Conservation (phyloP, 2,329 filamentous ascomycete species). For the Nannizzia gypsea region DNA sequence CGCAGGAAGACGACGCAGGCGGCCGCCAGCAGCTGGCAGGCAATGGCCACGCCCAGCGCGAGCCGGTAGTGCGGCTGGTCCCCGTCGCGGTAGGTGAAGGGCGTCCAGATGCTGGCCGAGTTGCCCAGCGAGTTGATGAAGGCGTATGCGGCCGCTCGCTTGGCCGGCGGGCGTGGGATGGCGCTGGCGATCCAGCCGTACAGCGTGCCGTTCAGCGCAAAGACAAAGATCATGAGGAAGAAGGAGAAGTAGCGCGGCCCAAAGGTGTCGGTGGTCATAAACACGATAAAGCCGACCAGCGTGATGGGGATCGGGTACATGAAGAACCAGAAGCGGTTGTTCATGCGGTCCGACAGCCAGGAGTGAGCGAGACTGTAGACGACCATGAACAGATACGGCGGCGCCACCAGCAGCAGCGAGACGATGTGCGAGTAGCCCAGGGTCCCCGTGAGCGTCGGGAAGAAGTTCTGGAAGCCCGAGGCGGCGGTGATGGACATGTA, state of each 20-base stretch:
- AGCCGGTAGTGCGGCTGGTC: slow-evolving; percentile 32
- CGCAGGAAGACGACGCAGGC: slow-evolving; percentile 28
- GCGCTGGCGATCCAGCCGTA: slow-evolving; percentile 42
- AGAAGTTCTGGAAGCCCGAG: slow-evolving; percentile 46
- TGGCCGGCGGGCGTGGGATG: slow-evolving; percentile 43
- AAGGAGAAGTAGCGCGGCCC: slow-evolving; percentile 45
- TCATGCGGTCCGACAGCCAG: slow-evolving; percentile 33
- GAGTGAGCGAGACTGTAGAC: slow-evolving; percentile 37
- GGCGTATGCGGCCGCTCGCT: slow-evolving; percentile 44
- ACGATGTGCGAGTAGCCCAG: slow-evolving; percentile 36
- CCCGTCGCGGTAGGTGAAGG: slow-evolving; percentile 36
- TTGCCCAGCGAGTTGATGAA: slow-evolving; percentile 47
- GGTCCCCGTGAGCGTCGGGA: slow-evolving; percentile 40
- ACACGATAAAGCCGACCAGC: slow-evolving; percentile 42
- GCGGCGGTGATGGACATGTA: slow-evolving; percentile 41
- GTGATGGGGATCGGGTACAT: slow-evolving; percentile 42
- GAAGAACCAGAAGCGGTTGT: slow-evolving; percentile 43
- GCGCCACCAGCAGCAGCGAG: slow-evolving; percentile 41
- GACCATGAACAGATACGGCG: slow-evolving; percentile 45
- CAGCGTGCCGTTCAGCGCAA: slow-evolving; percentile 42
- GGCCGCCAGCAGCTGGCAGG: slow-evolving; percentile 27
- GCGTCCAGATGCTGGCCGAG: slow-evolving; percentile 42
- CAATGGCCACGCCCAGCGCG: slow-evolving; percentile 35
- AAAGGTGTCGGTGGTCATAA: slow-evolving; percentile 42
- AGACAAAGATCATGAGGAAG: slow-evolving; percentile 47